Conservation (phyloP, 2,329 filamentous ascomycete species). For the Fusarium begoniae region DNA sequence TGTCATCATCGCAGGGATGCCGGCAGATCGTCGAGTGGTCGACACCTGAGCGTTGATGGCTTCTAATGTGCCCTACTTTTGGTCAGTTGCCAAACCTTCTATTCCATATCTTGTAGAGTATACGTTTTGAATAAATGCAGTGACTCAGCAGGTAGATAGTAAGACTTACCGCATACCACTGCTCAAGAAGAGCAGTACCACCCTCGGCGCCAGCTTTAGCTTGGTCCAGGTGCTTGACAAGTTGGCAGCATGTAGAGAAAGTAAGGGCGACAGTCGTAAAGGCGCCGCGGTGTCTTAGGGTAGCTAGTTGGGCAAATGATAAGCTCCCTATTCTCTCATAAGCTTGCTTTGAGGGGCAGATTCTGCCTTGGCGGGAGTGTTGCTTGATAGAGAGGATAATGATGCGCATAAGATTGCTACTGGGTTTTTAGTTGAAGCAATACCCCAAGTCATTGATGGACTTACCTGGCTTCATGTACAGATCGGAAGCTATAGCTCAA, state of each 20-base stretch:
- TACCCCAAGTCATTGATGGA: conserved; percentile 12
- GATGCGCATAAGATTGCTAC: conserved; percentile 75
- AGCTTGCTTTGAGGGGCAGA: conserved; percentile 61
- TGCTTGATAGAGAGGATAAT: conserved; percentile 65
- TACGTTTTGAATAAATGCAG: not conserved
- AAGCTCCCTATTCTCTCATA: conserved; percentile 76
- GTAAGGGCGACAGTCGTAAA: conserved; percentile 93
- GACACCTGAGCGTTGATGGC: conserved; percentile 80
- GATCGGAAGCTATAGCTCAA: conserved; percentile 95
- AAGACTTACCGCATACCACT: conserved; percentile 74
- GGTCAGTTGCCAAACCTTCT: conserved; percentile 4
- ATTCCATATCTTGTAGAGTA: not conserved
- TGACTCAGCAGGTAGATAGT: not conserved
- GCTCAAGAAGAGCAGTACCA: conserved; percentile 58
- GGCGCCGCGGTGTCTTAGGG: conserved; percentile 87
- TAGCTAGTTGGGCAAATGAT: conserved; percentile 83
- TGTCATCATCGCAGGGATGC: conserved; percentile 86
- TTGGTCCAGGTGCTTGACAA: conserved; percentile 60
- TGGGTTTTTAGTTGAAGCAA: conserved; percentile 4
- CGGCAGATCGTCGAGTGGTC: conserved; percentile 89
- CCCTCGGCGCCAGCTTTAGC: conserved; percentile 45
- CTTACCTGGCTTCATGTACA: conserved; percentile 89
- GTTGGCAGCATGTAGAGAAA: conserved; percentile 81
- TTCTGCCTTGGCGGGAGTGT: conserved; percentile 52
- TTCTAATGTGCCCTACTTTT: conserved; percentile 65